Evolutionary conservation across 2,329 filamentous ascomycete species (phyloP).

Genomic region (Orbilia oligospora): DNA sequence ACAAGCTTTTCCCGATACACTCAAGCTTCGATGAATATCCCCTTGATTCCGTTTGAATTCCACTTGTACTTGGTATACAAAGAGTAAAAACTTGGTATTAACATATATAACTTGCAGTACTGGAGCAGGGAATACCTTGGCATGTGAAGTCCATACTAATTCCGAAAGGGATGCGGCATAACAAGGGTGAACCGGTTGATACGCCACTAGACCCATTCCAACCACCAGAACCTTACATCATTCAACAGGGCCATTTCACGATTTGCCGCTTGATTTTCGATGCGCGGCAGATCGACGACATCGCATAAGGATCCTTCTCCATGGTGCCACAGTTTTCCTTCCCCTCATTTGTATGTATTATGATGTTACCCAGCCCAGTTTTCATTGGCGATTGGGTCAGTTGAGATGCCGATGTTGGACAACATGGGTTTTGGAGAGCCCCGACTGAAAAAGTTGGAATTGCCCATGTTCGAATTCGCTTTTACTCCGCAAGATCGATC

Average conservation of each 20-base stretch:
- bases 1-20: no score
- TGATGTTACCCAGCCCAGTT: no score
- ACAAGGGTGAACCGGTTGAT: background rate
- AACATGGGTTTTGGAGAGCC: constrained; percentile 8
- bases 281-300: constrained; percentile 57
- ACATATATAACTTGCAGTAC: background rate
- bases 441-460: background rate
- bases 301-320: background rate
- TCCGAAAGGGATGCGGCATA: background rate
- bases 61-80: no score
- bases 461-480: background rate
- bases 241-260: constrained; percentile 10
- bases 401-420: background rate
- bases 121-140: constrained; percentile 15
- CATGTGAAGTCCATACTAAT: background rate
- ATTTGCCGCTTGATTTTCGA: constrained; percentile 36
- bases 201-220: background rate
- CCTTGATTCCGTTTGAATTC: no score
- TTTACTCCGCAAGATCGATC: background rate
- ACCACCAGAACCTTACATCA: constrained; percentile 28
- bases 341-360: background rate
- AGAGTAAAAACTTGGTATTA: no score
- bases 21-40: no score
- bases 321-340: no score
- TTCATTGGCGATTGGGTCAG: no score